These are phyloP conservation scores for Pythium insidiosum DNA, from an alignment of 352 stramenopile genomes.

Conservation along the genomic window DNA sequence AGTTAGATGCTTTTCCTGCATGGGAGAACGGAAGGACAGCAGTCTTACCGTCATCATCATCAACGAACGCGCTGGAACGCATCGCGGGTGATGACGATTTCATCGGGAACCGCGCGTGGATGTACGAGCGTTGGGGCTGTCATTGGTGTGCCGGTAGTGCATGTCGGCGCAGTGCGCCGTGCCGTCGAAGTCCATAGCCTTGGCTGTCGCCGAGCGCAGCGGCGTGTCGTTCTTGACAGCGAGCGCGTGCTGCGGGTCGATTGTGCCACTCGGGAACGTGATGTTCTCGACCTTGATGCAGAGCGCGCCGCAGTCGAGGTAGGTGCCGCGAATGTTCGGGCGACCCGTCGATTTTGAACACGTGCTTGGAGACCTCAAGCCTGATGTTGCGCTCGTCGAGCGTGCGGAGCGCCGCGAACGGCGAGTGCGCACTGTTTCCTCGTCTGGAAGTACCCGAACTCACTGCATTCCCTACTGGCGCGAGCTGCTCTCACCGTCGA, in stretches of 20 bases:
- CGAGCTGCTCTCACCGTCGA: conserved; percentile 58
- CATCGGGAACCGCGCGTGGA: no score
- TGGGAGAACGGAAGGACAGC: no score
- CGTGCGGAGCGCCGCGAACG: conserved; percentile 54
- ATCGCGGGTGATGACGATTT: no score
- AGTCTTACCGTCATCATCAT: no score
- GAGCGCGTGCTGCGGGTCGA: conserved; percentile 79
- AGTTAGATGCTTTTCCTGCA: no score
- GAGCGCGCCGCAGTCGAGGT: conserved; percentile 70
- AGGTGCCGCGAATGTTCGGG: conserved; percentile 52
- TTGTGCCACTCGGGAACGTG: conserved; percentile 72
- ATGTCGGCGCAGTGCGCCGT: conserved; percentile 79
- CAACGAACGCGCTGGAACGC: no score
- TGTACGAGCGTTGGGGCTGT: conserved; percentile 31
- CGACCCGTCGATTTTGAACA: conserved; percentile 58
- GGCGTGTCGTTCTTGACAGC: conserved; percentile 64
- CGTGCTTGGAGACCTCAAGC: conserved; percentile 69
- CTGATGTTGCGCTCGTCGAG: conserved; percentile 63
- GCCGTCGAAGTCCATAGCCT: conserved; percentile 70
- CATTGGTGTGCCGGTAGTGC: conserved; percentile 55
- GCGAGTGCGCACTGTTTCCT: conserved; percentile 59
- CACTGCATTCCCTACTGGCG: no score
- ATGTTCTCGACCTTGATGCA: conserved; percentile 70
- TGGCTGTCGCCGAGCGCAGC: conserved; percentile 41
- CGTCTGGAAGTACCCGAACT: conserved; percentile 69